phyloP scores from a whole-genome alignment of 805 yeast genomes.

The Myxozyma sirexii region DNA sequence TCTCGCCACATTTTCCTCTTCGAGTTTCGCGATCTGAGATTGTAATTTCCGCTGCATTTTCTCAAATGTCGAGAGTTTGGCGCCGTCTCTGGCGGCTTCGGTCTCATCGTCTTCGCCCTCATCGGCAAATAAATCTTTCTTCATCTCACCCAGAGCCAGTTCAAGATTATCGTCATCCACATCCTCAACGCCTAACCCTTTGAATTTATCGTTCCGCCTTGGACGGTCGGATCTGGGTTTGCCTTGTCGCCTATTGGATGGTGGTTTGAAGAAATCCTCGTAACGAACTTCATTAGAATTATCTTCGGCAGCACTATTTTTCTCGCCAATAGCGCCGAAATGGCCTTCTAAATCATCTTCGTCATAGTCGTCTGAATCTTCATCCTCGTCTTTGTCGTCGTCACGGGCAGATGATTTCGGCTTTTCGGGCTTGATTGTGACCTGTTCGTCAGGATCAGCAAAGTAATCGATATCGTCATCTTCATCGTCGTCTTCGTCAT shows the following conservation, averaged over 20 bases:
- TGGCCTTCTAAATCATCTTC: conserved; percentile 48
- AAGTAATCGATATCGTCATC: conserved; percentile 53
- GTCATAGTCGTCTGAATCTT: conserved; percentile 36
- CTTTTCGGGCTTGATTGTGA: conserved; percentile 4
- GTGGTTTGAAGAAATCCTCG: conserved; percentile 47
- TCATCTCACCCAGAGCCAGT: conserved; percentile 40
- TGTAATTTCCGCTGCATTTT: conserved; percentile 77
- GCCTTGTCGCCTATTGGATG: conserved; percentile 33
- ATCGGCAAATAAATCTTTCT: conserved; percentile 47
- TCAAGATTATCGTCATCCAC: conserved; percentile 38
- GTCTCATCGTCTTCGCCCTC: conserved; percentile 62
- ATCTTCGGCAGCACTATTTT: conserved; percentile 17
- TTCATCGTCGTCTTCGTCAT: conserved; percentile 48
- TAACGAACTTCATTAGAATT: conserved; percentile 42
- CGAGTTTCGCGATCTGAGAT: conserved; percentile 75
- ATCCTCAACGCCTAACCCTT: conserved; percentile 35
- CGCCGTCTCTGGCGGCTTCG: conserved; percentile 61
- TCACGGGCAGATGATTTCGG: background rate
- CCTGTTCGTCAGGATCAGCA: conserved; percentile 39
- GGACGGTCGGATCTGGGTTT: conserved; percentile 13
- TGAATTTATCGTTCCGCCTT: conserved; percentile 30
- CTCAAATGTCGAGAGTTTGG: conserved; percentile 57
- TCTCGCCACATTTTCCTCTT: conserved; percentile 83
- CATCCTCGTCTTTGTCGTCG: conserved; percentile 3
- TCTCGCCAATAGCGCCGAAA: conserved; percentile 23